These are phyloP conservation scores for Scheffersomyces segobiensis DNA, from an alignment of 1,139 yeast genomes.

Conservation along the genomic window DNA sequence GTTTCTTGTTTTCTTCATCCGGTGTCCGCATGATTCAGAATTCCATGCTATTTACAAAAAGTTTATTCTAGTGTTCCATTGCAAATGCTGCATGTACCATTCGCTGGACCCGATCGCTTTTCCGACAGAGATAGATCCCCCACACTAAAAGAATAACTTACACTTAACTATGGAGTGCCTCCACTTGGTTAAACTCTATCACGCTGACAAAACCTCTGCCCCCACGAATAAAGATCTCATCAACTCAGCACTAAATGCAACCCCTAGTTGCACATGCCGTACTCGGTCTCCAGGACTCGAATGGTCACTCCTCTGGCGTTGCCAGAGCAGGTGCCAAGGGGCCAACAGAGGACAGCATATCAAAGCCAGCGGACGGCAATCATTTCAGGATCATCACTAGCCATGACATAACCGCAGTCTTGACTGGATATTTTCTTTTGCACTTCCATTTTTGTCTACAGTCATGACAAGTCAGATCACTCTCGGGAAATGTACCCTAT, in stretches of 20 bases:
- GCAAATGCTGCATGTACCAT: not conserved
- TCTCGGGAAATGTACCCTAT: not conserved
- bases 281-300: not conserved
- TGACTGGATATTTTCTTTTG: not conserved
- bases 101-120: not conserved
- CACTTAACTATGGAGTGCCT: not conserved
- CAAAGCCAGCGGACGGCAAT: not conserved
- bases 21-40: not conserved
- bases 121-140: not conserved
- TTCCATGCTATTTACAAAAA: not conserved
- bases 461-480: not conserved
- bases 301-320: not conserved
- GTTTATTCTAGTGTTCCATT: not conserved
- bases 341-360: not conserved
- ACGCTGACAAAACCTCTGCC: not conserved
- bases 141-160: not conserved
- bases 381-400: not conserved
- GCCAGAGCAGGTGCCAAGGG: not conserved
- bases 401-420: not conserved
- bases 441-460: not conserved
- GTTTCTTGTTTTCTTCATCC: not conserved
- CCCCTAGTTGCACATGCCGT: not conserved
- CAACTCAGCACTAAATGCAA: not conserved
- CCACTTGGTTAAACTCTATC: not conserved
- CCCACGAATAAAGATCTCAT: not conserved